Evolutionary conservation across 1,139 yeast genomes (phyloP).

Genomic region (Spencermartinsiella ligniputridi): DNA sequence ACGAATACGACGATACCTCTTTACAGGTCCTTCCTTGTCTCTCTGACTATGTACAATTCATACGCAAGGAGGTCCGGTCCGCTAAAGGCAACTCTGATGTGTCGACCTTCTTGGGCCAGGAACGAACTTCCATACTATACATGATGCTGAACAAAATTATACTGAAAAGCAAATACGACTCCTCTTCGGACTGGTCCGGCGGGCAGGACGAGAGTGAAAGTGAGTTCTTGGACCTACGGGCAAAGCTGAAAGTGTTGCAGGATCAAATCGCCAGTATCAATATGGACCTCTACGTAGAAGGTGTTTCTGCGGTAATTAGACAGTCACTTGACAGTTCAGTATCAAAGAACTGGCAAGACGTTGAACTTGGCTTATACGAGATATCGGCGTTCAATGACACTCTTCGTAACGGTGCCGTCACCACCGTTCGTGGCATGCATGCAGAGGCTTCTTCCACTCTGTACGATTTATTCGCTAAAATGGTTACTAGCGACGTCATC

Average conservation of each 20-base stretch:
- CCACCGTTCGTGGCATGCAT: conserved; percentile 48
- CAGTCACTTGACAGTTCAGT: conserved; percentile 41
- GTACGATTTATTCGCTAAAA: conserved; percentile 54
- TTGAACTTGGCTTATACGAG: conserved; percentile 84
- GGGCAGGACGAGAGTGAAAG: conserved; percentile 57
- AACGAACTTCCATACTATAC: conserved; percentile 49
- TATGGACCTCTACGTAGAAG: conserved; percentile 68
- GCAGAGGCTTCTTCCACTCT: conserved; percentile 26
- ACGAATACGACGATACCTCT: conserved; percentile 87
- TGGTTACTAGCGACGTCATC: conserved; percentile 54
- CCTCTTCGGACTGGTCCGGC: conserved; percentile 55
- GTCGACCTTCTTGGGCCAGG: conserved; percentile 28
- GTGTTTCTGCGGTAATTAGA: conserved; percentile 62
- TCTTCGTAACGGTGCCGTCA: conserved; percentile 66
- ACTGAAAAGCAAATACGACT: conserved; percentile 74
- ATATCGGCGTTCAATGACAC: conserved; percentile 75
- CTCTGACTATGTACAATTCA: conserved; percentile 62
- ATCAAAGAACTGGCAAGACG: conserved; percentile 56
- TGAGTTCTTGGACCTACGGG: conserved; percentile 75
- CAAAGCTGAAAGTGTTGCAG: conserved; percentile 70
- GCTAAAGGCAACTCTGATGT: conserved; percentile 28
- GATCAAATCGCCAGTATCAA: conserved; percentile 76
- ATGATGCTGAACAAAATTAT: conserved; percentile 66
- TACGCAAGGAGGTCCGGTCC: conserved; percentile 51
- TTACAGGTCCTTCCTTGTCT: conserved; percentile 78